Conservation (phyloP, 1,284 basidiomycete species). For the Rhizoctonia solani region DNA sequence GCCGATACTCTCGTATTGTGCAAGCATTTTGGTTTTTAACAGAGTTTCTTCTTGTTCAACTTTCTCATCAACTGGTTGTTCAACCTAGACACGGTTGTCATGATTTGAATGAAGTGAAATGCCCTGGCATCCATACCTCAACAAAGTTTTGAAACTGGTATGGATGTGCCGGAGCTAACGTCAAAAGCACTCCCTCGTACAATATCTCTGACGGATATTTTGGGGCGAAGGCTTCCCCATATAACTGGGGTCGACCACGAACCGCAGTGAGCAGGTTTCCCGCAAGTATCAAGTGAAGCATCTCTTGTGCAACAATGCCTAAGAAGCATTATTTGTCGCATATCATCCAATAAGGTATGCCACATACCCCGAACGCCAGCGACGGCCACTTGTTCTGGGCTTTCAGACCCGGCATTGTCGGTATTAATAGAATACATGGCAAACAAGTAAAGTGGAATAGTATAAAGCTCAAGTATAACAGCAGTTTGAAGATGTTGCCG, state of each 20-base stretch:
- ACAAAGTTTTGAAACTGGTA: conserved; percentile 4
- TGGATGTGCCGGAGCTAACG: conserved; percentile 9
- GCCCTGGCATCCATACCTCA: conserved; percentile 11
- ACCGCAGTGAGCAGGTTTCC: conserved; percentile 33
- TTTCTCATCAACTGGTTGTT: not conserved
- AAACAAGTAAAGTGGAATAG: conserved; percentile 34
- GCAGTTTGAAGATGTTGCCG: conserved; percentile 30
- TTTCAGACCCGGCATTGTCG: not conserved
- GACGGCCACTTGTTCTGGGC: no score
- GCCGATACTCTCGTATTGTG: conserved; percentile 27
- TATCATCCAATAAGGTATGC: no score
- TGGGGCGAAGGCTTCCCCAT: conserved; percentile 7
- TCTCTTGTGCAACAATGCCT: conserved; percentile 35
- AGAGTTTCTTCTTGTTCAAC: no score
- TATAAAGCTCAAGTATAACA: conserved; percentile 29
- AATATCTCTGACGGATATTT: conserved; percentile 31
- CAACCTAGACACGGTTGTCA: not conserved
- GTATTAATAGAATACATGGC: conserved; percentile 16
- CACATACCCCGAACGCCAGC: no score
- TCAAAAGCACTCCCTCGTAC: conserved; percentile 3
- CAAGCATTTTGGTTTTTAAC: no score
- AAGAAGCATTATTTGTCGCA: no score
- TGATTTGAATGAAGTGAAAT: not conserved
- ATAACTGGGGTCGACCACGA: conserved; percentile 23
- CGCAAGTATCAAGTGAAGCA: conserved; percentile 35